Conservation (phyloP, 768 basidiomycete genomes). For the Atractiella rhizophila region DNA sequence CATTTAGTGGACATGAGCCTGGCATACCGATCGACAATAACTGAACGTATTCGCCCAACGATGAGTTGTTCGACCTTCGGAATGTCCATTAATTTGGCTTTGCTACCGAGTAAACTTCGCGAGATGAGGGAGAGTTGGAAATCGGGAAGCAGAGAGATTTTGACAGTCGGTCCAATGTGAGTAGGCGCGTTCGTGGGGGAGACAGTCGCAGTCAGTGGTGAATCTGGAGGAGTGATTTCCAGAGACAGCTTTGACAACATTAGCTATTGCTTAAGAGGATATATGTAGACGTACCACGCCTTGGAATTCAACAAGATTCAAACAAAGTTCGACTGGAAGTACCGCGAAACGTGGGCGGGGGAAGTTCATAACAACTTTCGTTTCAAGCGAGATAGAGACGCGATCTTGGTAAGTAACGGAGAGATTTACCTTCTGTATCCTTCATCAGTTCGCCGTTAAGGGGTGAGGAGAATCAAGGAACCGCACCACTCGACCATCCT, state of each 20-base stretch:
- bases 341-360: constrained; percentile 26
- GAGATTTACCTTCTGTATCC: constrained; percentile 55
- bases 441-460: no score
- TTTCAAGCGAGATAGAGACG: constrained; percentile 34
- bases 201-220: no score
- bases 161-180: constrained; percentile 34
- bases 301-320: constrained; percentile 67
- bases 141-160: constrained; percentile 54
- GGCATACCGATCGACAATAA: constrained; percentile 25
- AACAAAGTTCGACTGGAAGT: constrained; percentile 41
- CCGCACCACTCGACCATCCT: no score
- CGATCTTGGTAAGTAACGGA: constrained; percentile 64
- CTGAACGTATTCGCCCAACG: constrained; percentile 48
- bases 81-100: constrained; percentile 91
- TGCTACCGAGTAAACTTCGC: constrained; percentile 74
- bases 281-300: no score
- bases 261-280: constrained; percentile 9
- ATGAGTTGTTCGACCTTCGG: constrained; percentile 93
- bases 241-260: constrained; percentile 9
- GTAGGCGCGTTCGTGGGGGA: no score
- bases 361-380: constrained; percentile 25
- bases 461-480: no score
- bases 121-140: constrained; percentile 69
- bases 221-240: neutral
- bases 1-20: no score